phyloP scores from a whole-genome alignment of 768 basidiomycete species.

The Melanogaster broomeanus region DNA sequence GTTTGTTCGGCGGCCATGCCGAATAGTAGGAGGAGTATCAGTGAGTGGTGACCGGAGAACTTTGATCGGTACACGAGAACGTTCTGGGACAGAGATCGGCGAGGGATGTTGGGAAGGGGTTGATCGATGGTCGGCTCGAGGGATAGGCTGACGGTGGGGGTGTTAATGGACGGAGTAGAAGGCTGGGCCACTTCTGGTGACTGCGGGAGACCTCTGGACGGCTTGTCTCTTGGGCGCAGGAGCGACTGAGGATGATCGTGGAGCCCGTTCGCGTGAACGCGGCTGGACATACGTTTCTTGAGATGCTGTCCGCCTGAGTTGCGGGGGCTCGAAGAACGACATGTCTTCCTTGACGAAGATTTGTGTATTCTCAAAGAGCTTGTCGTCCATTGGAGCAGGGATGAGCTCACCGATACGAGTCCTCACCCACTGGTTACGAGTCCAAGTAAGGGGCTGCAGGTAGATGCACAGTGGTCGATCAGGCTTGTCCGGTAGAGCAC shows the following conservation, averaged over 20 bases:
- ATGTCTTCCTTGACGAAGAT: not conserved
- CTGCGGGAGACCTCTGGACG: no score
- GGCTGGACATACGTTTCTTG: not conserved
- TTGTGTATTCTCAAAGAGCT: not conserved
- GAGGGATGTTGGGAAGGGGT: no score
- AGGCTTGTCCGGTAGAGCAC: not conserved
- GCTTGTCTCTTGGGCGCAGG: not conserved
- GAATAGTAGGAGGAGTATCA: not conserved
- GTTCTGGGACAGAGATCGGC: no score
- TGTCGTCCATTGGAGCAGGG: not conserved
- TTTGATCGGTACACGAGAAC: no score
- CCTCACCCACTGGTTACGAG: conserved; percentile 1
- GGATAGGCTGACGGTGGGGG: not conserved
- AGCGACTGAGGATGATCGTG: not conserved
- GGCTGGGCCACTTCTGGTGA: not conserved
- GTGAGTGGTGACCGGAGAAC: not conserved
- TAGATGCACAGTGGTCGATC: not conserved
- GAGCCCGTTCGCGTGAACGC: no score
- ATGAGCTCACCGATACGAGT: not conserved
- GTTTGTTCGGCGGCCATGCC: not conserved
- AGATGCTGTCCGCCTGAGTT: not conserved
- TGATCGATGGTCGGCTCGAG: no score
- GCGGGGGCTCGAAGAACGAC: not conserved
- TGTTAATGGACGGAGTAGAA: no score
- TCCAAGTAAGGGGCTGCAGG: not conserved